Percentiles rank a stretch among this genome's conserved stretches.
These are phyloP conservation scores for Lasiosphaeris hirsuta DNA, from an alignment of 495 filamentous ascomycete species.

Conservation along the genomic window DNA sequence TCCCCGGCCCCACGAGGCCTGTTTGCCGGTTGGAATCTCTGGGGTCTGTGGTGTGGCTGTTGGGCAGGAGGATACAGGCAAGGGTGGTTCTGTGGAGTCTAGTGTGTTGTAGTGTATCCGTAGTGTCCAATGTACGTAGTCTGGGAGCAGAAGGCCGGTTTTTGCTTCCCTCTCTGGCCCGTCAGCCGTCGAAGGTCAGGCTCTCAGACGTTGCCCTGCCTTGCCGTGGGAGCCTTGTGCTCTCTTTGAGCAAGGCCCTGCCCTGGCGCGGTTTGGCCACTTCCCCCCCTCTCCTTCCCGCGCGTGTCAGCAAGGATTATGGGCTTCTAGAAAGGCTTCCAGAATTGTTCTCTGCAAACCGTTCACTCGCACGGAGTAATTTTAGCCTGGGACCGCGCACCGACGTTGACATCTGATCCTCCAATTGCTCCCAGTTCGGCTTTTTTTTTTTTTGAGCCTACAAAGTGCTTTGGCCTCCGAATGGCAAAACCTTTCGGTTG, in stretches of 20 bases:
- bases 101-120: too few species aligned
- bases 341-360: conserved; percentile 14
- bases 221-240: too few species aligned
- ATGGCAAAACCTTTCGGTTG: too few species aligned
- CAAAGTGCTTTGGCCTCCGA: too few species aligned
- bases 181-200: too few species aligned
- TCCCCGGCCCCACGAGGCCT: conserved; percentile 17
- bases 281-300: neutral
- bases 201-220: too few species aligned
- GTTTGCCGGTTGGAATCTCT: conserved; percentile 15
- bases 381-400: conserved; percentile 8
- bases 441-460: neutral
- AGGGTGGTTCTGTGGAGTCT: conserved; percentile 3
- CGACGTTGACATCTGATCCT: neutral
- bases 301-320: conserved; percentile 5
- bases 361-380: conserved; percentile 6
- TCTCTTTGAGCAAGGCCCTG: too few species aligned
- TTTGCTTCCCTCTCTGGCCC: too few species aligned
- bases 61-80: neutral
- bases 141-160: too few species aligned
- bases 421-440: neutral
- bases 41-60: neutral
- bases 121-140: too few species aligned
- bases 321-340: conserved; percentile 16
- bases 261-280: too few species aligned